Conservation (phyloP, 192 early-diverging fungal genomes). For the Backusella mclennaniae region DNA sequence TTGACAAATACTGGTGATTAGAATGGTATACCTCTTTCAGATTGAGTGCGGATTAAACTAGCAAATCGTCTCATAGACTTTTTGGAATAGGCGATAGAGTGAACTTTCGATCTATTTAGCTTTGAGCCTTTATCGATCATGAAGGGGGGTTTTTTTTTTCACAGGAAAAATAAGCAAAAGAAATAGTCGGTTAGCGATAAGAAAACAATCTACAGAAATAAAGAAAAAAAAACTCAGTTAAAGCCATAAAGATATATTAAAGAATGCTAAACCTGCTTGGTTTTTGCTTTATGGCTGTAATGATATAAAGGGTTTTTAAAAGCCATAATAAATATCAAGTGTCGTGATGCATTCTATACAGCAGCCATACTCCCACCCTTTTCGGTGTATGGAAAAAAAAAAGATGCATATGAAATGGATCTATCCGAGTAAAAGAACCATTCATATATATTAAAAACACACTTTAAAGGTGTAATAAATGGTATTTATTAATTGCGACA, state of each 20-base stretch:
- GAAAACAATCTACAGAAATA: background rate
- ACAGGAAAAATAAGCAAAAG: no score
- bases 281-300: background rate
- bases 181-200: no score
- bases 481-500: background rate
- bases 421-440: background rate
- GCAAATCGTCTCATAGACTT: no score
- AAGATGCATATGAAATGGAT: background rate
- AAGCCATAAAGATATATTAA: background rate
- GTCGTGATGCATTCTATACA: background rate
- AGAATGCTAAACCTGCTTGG: background rate
- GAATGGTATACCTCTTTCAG: no score
- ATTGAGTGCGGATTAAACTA: no score
- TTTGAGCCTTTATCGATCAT: no score
- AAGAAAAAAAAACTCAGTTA: background rate
- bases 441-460: background rate
- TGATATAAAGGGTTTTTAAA: background rate
- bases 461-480: background rate
- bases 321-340: background rate
- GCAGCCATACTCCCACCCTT: background rate
- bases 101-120: no score
- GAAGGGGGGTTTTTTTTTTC: no score
- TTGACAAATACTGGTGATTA: no score
- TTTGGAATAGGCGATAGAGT: no score
- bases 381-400: background rate